Base-by-base conservation (phyloP, 176 grass and related monocot genomes). In the Urochloa ruziziensis region DNA sequence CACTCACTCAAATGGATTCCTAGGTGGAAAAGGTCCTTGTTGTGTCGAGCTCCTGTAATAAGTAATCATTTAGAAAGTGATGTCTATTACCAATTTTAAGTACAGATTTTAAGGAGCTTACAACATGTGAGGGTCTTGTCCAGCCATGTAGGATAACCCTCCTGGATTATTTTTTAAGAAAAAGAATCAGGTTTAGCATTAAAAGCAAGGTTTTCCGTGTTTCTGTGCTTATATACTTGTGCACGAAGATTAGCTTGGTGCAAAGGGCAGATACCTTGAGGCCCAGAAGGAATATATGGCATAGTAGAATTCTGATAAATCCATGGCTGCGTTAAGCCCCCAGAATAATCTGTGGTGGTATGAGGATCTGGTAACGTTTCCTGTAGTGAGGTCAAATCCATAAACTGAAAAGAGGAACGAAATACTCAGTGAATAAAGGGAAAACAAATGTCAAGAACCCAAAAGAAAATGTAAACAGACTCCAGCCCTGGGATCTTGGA, bases 1-100 rank as follows among this genome's bases (percentile, higher is more conserved):
- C 30, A 37, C 49, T 97, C 89, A 98, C 51, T 87, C 91, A 89
- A 98, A 98, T 75, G 93, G 91, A 89, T 98, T 98, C 44, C 91
- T 85, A 17, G 89, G 85, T 75, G 79, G 73, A 63, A 86, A 80
- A 48, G 81, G 56, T 56, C 85, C 92, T 92, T 98, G 90, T 57
- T 85, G 84, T 62, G 88, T 32, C 43, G 87, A 75, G 35, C 62
- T 91, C 75, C 95, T 98, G 88, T 80, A 81, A 87, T 51, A 83
- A 65, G 39, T 83, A 3, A 19, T 61, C 33, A 42, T 83, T 73
- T 21, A 86, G 42, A 67, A 73, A 81, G 54, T 70, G 7, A 68
- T 42, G 8, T 63, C 13, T 47, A 19, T 54, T 57, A 83, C n/a
- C 33, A 78, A 52, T 10, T 47, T 63, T 21, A 84, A 42, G 42